Evolutionary conservation across 257 asterid genomes (phyloP).

Genomic region (Handroanthus guayacan): DNA sequence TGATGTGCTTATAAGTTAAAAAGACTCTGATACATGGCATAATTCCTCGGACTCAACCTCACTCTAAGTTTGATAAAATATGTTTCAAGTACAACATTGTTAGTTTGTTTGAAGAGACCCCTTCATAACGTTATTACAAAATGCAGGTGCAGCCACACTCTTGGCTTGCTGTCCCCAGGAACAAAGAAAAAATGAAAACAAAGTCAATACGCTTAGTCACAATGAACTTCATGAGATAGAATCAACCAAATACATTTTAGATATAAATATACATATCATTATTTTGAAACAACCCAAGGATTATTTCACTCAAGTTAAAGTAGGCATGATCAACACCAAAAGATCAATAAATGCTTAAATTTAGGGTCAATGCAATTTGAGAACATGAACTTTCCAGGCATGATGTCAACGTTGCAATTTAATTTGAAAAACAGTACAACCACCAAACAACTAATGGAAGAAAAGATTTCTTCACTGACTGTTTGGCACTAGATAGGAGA

Average conservation of each 20-base stretch:
- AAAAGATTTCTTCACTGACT: constrained; percentile 9
- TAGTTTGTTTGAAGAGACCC: too few relatives aligned
- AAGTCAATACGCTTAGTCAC: constrained; percentile 11
- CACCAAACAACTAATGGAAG: constrained; percentile 28
- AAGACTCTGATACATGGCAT: too few relatives aligned
- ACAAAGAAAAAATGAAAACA: constrained; percentile 10
- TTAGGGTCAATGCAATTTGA: constrained; percentile 10
- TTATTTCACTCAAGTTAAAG: constrained; percentile 10
- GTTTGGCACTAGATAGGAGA: constrained; percentile 5
- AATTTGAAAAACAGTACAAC: constrained; percentile 9
- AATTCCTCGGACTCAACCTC: too few relatives aligned
- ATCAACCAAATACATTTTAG: too few relatives aligned
- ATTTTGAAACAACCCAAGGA: neutral
- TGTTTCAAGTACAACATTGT: too few relatives aligned
- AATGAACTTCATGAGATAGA: constrained; percentile 21
- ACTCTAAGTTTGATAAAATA: too few relatives aligned
- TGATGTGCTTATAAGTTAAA: too few relatives aligned
- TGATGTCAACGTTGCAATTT: constrained; percentile 8
- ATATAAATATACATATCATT: too few relatives aligned
- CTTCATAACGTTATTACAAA: too few relatives aligned
- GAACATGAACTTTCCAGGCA: constrained; percentile 17
- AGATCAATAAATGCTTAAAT: constrained; percentile 16
- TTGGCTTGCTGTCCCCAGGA: constrained; percentile 63
- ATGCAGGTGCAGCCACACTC: constrained; percentile 99
- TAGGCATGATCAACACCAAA: constrained; percentile 20